Conservation (phyloP, 2,329 filamentous ascomycete genomes). For the Ceratocystis ficicola region DNA sequence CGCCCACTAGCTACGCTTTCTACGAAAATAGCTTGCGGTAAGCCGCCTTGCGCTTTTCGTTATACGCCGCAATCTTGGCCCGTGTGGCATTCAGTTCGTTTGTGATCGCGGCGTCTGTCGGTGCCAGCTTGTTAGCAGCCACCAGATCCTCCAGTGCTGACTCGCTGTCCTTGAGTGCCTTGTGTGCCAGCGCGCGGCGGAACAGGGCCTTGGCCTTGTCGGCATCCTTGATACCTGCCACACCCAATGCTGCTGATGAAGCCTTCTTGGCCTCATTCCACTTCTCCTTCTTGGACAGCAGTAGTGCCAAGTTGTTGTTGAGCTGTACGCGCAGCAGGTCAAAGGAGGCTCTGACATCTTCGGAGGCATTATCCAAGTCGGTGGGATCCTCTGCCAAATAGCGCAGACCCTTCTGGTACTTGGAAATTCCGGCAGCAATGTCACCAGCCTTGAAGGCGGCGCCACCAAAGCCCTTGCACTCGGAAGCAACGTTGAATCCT, state of each 20-base stretch:
- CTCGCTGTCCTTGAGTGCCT: slow-evolving; percentile 74
- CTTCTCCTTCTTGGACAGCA: slow-evolving; percentile 66
- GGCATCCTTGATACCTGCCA: slow-evolving; percentile 51
- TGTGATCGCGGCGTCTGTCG: slow-evolving; percentile 60
- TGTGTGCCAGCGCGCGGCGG: slow-evolving; percentile 63
- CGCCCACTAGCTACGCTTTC: background rate
- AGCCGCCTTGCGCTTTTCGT: slow-evolving; percentile 80
- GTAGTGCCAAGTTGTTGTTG: slow-evolving; percentile 76
- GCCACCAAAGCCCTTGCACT: slow-evolving; percentile 87
- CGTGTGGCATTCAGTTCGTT: slow-evolving; percentile 70
- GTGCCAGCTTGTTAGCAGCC: slow-evolving; percentile 61
- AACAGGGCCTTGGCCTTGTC: slow-evolving; percentile 86
- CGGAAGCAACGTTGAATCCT: slow-evolving; percentile 65
- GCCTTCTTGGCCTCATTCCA: slow-evolving; percentile 59
- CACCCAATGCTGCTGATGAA: slow-evolving; percentile 62
- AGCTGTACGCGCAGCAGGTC: slow-evolving; percentile 68
- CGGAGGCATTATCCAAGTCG: slow-evolving; percentile 57
- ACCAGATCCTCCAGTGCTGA: slow-evolving; percentile 62
- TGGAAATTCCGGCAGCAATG: slow-evolving; percentile 58
- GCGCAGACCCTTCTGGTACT: slow-evolving; percentile 87
- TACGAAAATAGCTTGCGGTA: slow-evolving; percentile 78
- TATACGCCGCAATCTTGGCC: slow-evolving; percentile 57
- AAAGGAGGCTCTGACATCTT: slow-evolving; percentile 54
- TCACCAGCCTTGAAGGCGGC: slow-evolving; percentile 77
- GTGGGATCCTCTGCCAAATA: slow-evolving; percentile 73